A percentile compares a stretch with the other conserved stretches of the same genome.
phyloP scores from a whole-genome alignment of 495 filamentous ascomycete species.

The Xylaria nigripes region DNA sequence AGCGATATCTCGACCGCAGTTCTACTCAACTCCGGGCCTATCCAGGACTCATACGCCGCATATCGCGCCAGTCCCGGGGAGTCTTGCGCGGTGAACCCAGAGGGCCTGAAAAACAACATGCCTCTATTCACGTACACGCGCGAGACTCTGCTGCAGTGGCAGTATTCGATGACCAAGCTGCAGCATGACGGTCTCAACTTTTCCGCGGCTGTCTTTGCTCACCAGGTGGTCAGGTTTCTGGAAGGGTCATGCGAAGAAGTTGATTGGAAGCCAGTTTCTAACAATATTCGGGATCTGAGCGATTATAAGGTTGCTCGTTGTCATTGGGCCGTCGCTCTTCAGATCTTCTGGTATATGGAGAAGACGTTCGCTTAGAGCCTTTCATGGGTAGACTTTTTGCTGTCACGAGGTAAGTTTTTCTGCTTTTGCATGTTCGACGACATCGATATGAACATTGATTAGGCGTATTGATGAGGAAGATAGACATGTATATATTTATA shows the following conservation, averaged over 20 bases:
- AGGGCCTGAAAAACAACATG: neutral
- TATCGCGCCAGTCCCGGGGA: neutral
- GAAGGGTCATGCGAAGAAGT: neutral
- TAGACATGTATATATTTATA: too few species aligned
- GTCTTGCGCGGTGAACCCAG: neutral
- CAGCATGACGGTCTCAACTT: neutral
- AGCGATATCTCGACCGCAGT: neutral
- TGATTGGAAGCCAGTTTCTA: neutral
- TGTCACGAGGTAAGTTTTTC: too few species aligned
- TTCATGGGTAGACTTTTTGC: neutral
- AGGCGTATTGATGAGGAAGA: too few species aligned
- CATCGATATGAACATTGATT: neutral
- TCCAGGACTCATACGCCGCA: neutral
- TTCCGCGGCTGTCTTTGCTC: conserved; percentile 4
- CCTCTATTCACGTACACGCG: neutral
- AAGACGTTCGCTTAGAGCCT: neutral
- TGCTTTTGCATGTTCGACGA: neutral
- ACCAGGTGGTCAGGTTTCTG: conserved; percentile 1
- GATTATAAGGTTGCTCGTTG: neutral
- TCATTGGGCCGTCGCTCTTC: neutral
- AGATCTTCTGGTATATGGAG: conserved; percentile 8
- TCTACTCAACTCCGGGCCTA: neutral
- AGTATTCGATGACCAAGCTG: neutral
- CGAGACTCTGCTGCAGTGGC: neutral
- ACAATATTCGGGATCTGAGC: neutral